These are phyloP conservation scores for Globisporangium nunn DNA, from an alignment of 352 stramenopile species.

Conservation along the genomic window DNA sequence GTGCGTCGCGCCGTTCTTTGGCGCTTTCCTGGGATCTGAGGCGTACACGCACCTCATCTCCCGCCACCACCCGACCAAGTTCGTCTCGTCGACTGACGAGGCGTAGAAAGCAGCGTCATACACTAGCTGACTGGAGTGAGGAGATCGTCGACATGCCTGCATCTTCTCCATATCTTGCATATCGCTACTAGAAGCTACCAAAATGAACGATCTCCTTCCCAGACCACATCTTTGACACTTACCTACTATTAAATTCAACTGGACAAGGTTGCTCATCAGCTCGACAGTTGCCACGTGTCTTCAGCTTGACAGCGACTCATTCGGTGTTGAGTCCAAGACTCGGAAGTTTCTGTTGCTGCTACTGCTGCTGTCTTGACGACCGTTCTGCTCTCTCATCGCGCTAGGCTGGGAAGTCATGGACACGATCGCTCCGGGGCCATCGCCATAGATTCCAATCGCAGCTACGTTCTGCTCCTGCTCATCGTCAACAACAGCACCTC, in stretches of 20 bases:
- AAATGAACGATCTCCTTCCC: not conserved
- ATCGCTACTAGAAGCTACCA: not conserved
- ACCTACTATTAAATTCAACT: too few relatives aligned
- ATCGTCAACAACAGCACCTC: not conserved
- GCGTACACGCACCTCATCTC: conserved; percentile 63
- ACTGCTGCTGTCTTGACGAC: too few relatives aligned
- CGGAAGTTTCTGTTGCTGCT: not conserved
- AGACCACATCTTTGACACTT: not conserved
- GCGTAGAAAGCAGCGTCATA: not conserved
- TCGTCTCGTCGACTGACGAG: conserved; percentile 27
- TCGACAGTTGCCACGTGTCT: not conserved
- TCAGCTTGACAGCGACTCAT: not conserved
- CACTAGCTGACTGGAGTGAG: not conserved
- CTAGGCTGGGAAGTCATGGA: not conserved
- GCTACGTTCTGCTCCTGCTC: not conserved
- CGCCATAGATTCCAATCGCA: conserved; percentile 3
- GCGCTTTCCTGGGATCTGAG: conserved; percentile 46
- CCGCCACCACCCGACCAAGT: conserved; percentile 50
- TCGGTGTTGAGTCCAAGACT: not conserved
- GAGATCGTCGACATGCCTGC: not conserved
- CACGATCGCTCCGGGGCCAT: conserved; percentile 5
- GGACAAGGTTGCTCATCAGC: not conserved
- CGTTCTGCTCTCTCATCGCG: not conserved
- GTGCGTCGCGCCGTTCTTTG: conserved; percentile 62
- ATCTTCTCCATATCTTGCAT: not conserved